A percentile compares a stretch with the other conserved stretches of the same genome.
Conservation (phyloP, 2,329 filamentous ascomycete species). For the Tolypocladium nubicola region DNA sequence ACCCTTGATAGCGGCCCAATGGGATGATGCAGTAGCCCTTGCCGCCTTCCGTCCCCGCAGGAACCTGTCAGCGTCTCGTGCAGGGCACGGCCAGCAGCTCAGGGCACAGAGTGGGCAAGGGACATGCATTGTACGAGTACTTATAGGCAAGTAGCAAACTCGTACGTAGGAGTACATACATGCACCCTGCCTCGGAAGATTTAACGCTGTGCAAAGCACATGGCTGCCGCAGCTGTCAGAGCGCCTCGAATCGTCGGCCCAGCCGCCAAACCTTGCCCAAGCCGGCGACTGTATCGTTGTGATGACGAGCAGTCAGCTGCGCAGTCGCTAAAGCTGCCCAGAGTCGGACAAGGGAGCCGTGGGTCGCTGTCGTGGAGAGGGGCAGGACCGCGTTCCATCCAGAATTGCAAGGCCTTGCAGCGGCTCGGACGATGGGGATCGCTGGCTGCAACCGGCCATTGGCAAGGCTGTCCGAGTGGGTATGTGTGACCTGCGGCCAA, state of each 20-base stretch:
- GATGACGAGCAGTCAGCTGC: no score
- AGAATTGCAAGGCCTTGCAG: neutral
- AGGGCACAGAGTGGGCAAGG: neutral
- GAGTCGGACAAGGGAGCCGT: neutral
- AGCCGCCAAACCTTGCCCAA: neutral
- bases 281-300: neutral
- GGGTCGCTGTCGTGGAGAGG: neutral
- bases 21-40: neutral
- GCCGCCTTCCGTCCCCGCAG: neutral
- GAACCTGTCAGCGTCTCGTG: neutral
- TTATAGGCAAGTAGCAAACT: neutral
- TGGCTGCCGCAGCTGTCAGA: neutral
- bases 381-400: neutral
- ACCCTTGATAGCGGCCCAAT: neutral
- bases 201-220: neutral
- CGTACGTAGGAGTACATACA: neutral
- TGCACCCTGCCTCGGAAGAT: neutral
- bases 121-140: neutral
- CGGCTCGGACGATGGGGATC: neutral
- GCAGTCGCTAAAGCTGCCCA: neutral
- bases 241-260: neutral
- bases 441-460: neutral
- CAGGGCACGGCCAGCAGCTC: neutral
- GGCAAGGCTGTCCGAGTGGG: neutral
- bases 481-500: neutral